Evolutionary conservation across 345 rosid species (phyloP).

Genomic region (Tarenaya hassleriana): DNA sequence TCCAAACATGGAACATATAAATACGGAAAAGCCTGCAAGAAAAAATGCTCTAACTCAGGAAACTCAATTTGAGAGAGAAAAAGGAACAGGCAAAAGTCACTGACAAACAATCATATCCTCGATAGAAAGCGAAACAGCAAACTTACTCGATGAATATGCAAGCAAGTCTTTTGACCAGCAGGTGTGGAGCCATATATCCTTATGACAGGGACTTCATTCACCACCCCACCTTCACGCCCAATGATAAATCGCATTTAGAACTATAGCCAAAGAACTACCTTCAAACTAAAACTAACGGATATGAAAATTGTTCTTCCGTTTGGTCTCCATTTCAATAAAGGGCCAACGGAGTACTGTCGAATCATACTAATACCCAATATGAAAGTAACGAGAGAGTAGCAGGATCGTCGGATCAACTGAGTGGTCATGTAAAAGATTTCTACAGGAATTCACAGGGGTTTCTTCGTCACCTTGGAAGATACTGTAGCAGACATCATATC

Average conservation of each 20-base stretch:
- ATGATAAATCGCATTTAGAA: not conserved
- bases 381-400: too few relatives aligned
- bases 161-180: slow-evolving; percentile 88
- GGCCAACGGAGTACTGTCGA: too few relatives aligned
- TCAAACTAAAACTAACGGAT: not conserved
- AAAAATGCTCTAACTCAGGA: slow-evolving; percentile 1
- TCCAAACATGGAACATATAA: slow-evolving; percentile 74
- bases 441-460: too few relatives aligned
- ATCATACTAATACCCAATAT: too few relatives aligned
- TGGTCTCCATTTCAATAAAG: too few relatives aligned
- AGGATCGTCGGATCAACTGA: too few relatives aligned
- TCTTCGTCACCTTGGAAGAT: slow-evolving; percentile 58
- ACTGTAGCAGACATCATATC: slow-evolving; percentile 65
- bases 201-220: slow-evolving; percentile 76
- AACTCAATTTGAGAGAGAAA: not conserved
- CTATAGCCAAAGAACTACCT: not conserved
- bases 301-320: too few relatives aligned
- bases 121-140: slow-evolving; percentile 1
- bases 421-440: too few relatives aligned
- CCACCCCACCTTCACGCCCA: slow-evolving; percentile 57
- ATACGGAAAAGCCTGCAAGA: slow-evolving; percentile 78
- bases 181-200: slow-evolving; percentile 91
- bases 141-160: slow-evolving; percentile 80
- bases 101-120: not conserved
- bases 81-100: not conserved